A percentile compares a stretch with the other conserved stretches of the same genome.
Conservation (phyloP, 345 rosid genomes). For the Lumnitzera littorea region DNA sequence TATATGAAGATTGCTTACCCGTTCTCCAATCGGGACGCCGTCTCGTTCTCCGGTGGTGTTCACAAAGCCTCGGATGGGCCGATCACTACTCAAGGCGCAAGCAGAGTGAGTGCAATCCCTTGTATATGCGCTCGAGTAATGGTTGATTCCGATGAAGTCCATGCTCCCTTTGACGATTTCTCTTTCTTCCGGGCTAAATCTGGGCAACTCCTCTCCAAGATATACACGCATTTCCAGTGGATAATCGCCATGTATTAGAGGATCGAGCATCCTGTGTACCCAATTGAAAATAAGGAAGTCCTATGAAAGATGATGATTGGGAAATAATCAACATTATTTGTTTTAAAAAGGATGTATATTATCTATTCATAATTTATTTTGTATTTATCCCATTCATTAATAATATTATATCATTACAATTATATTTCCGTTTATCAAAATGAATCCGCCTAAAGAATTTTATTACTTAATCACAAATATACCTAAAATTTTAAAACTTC, state of each 20-base stretch:
- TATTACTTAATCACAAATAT: too few species aligned
- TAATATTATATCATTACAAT: too few species aligned
- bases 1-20: conserved; percentile 4
- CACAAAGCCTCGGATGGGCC: conserved; percentile 26
- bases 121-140: conserved; percentile 32
- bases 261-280: conserved; percentile 28
- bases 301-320: neutral
- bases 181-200: conserved; percentile 21
- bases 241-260: conserved; percentile 39
- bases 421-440: too few species aligned
- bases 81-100: conserved; percentile 21
- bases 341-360: too few species aligned
- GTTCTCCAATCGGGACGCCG: conserved; percentile 27
- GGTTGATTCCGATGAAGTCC: conserved; percentile 43
- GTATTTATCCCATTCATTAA: too few species aligned
- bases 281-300: too few species aligned
- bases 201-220: conserved; percentile 29
- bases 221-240: conserved; percentile 33
- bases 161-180: conserved; percentile 29
- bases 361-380: too few species aligned
- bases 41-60: conserved; percentile 31
- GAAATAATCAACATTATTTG: neutral
- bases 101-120: conserved; percentile 41
- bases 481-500: too few species aligned
- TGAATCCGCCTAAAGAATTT: too few species aligned